Evolutionary conservation across 495 filamentous ascomycete species (phyloP), one percentile per base, ranked within the genome.

Genomic region (Daldinia bambusicola): DNA sequence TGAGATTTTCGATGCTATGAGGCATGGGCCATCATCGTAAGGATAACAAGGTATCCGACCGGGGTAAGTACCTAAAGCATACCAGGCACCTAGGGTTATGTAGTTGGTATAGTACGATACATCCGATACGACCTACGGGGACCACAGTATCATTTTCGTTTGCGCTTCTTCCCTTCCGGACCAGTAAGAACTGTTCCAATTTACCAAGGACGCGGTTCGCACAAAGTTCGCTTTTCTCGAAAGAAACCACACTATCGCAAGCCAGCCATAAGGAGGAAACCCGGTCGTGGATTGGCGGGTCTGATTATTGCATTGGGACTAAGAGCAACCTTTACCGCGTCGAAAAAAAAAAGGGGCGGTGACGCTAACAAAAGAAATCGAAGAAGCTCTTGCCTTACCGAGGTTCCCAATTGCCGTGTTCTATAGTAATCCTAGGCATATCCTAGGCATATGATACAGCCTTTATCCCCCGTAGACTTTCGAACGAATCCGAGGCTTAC

Each of bases 141-240:
- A 61, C 38, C 26, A 26, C 26, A 26, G 26, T 31, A 52, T 10
- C 43, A 12, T n/a, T n/a, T 50, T 59, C 64, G 59, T 68, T 72
- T 65, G 60, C 55, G 55, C 57, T 56, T 12, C 64, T 65, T 57
- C 63, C 37, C 16, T 12, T 51, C 32, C 60, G 48, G 32, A 37
- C 70, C 62, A 55, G 66, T 63, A 34, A 60, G 66, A 69, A 43
- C 10, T 26, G 12, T 18, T 69, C 57, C 62, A 73, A 73, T 73
- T 69, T 73, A 67, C 70, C 70, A 63, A 51, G 57, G 57, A 60
- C 66, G 70, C 50, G 70, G 66, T 66, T 73, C 70, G 50, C 31
- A 62, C 26, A 61, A 62, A 62, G 32, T 50, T 20, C 60, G 26
- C 34, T 36, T 41, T 72, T 50, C 59, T 63, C 51, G 41, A 55